Base-by-base conservation (phyloP, 2,329 filamentous ascomycete species). In the Penicillium decumbens region DNA sequence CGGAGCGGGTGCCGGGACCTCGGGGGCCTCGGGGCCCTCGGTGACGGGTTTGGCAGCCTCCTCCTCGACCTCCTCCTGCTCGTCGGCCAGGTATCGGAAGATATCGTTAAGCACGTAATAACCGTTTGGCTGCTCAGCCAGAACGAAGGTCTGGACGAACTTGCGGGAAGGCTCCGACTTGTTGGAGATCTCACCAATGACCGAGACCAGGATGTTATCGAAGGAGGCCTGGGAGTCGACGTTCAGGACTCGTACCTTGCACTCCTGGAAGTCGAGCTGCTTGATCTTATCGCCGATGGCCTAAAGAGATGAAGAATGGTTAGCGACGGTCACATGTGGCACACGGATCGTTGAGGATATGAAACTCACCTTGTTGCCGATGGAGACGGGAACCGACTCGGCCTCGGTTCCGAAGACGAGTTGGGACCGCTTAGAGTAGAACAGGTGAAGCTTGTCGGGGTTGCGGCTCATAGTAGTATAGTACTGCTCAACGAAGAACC, bases 401-500 rank as follows among this genome's bases (percentile, higher is more conserved):
- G 91, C 90, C 75, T 98, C 93, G 42, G 84, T 82, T 46, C 93
- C 93, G 61, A 87, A 93, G 54, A 97, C 90, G 65, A 95, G 92
- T 74, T 96, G 91, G 49, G 93, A 97, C 59, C 85, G 86, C 75
- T 95, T 95, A 76, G 89, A 87, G 76, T 97, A 97, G 80, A 96
- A 98, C 46, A 97, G 84, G 72, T 84, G 92, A 64, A 98, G 87
- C 75, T 93, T 95, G 69, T 95, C 90, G 20, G 93, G 91, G 59
- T 79, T 88, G 75, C 92, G 91, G 83, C 91, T 96, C 67, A 98
- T 77, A 55, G 90, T 98, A 62, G 89, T 97, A 77, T 98, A 98
- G 80, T 96, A 98, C 74, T 95, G 90, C 81, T 97, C 91, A 51
- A 98, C 93, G 63, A 98, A 98, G 77, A 92, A 97, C 93, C 93